These are phyloP conservation scores for Neurospora sublineolata DNA, from an alignment of 495 filamentous ascomycete genomes.

Conservation along the genomic window DNA sequence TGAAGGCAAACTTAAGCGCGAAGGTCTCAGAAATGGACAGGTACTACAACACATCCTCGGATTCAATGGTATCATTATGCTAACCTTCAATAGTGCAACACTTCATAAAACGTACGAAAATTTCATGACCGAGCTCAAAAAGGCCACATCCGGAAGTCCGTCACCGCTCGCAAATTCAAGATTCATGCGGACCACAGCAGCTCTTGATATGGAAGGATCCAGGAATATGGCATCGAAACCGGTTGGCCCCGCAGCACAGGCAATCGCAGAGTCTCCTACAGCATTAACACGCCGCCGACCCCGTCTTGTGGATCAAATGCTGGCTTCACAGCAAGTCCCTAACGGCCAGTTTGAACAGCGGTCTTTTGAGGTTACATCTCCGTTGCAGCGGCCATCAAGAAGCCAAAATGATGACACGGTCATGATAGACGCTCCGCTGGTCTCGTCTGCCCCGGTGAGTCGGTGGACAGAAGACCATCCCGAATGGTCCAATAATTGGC, in stretches of 20 bases:
- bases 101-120: background rate
- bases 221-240: background rate
- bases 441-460: background rate
- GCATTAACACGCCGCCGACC: background rate
- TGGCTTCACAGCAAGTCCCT: slow-evolving; percentile 1
- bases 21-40: background rate
- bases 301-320: slow-evolving; percentile 4
- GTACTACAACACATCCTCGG: background rate
- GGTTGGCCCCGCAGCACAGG: background rate
- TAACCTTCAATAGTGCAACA: background rate
- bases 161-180: background rate
- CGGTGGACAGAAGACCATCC: slow-evolving; percentile 34
- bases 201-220: background rate
- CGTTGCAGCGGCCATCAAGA: slow-evolving; percentile 1
- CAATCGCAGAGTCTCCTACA: background rate
- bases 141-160: background rate
- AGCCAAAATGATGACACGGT: background rate
- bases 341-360: background rate
- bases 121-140: background rate
- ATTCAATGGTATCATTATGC: background rate
- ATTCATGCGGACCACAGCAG: background rate
- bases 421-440: background rate
- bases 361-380: background rate
- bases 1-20: background rate
- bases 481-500: slow-evolving; percentile 33